Base-by-base conservation (phyloP, 2,329 filamentous ascomycete species). In the Periconia digitata region DNA sequence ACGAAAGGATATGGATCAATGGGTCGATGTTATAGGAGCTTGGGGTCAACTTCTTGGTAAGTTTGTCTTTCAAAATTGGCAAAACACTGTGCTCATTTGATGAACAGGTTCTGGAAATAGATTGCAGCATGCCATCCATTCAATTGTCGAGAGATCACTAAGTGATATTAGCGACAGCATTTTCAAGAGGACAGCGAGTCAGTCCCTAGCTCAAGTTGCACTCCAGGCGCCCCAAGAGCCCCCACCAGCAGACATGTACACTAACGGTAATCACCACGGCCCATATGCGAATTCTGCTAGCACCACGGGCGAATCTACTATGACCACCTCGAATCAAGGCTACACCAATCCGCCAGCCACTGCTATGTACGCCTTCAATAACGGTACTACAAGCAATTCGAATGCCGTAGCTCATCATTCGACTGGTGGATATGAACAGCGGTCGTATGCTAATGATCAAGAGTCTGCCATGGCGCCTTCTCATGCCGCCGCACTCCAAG, bases 1-100 rank as follows among this genome's bases (percentile, higher is more conserved):
- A 42, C 80, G 79, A 52, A 71, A 75, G 8, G 86, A 91, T 44
- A 90, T 90, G 85, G 77, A 81, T 24, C 71, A 76, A 18, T 92
- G 88, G 85, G 73, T 89, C 40, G 76, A 78, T 27, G 80, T 92
- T 36, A 79, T 92, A 54, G 79, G 79, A 22, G 85, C 89, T 48
- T 83, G 85, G 40, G 83, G 85, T 17, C 73, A 75, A 34, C 72
- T 89, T n/a, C 71, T 90, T 36, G 86, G 87, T 88, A 75, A 69
- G 79, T 75, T n/a, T 17, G 18, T 10, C n/a, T 2, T 13, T 15
- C 18, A 20, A 39, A 17, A 7, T 27, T 36, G 2, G 15, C 6
- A 6, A 36, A n/a, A 13, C n/a, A 6, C 6, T 13, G 15, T 32
- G 27, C n/a, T 23, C 13, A 2, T 27, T 12, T 18, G n/a, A 32